Conservation (phyloP, 2,329 filamentous ascomycete genomes). For the Ambrosiella xylebori region DNA sequence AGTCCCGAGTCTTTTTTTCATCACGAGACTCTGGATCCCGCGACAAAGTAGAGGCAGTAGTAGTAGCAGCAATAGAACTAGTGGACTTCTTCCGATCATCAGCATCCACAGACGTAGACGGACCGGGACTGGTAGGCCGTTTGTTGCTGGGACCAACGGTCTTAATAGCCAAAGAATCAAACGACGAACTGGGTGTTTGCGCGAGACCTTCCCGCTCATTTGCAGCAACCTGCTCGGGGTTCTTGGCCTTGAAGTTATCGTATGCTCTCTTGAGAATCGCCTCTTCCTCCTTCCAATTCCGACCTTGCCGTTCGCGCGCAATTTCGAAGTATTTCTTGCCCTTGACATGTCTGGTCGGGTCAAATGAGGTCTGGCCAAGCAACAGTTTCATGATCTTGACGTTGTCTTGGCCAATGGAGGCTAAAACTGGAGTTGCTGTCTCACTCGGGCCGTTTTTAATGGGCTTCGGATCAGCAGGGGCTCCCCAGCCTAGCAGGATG, state of each 20-base stretch:
- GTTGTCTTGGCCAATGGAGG: constrained; percentile 79
- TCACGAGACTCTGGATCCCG: constrained; percentile 34
- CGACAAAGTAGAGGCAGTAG: constrained; percentile 8
- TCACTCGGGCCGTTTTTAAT: constrained; percentile 44
- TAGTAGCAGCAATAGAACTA: too few relatives aligned
- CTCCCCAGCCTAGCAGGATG: constrained; percentile 53
- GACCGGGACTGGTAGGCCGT: constrained; percentile 4
- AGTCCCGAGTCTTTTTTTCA: constrained; percentile 13
- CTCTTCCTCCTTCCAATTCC: constrained; percentile 79
- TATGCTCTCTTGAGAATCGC: constrained; percentile 62
- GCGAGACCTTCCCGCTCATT: constrained; percentile 11
- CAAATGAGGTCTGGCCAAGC: constrained; percentile 58
- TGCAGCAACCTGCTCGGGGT: constrained; percentile 23
- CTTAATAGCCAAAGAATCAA: background rate
- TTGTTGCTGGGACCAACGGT: constrained; percentile 20
- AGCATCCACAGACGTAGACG: background rate
- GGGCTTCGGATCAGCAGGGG: constrained; percentile 51
- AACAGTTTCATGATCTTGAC: constrained; percentile 70
- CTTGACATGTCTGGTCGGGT: constrained; percentile 61
- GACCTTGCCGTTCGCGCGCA: constrained; percentile 63
- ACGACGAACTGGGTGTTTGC: background rate
- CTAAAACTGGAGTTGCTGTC: constrained; percentile 79
- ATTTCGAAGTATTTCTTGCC: constrained; percentile 78
- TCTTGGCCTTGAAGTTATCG: constrained; percentile 42
- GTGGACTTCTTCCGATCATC: constrained; percentile 25